A percentile compares a stretch with the other conserved stretches of the same genome.
These are phyloP conservation scores for Solanum microdontum DNA, from an alignment of 257 asterid genomes.

Conservation along the genomic window DNA sequence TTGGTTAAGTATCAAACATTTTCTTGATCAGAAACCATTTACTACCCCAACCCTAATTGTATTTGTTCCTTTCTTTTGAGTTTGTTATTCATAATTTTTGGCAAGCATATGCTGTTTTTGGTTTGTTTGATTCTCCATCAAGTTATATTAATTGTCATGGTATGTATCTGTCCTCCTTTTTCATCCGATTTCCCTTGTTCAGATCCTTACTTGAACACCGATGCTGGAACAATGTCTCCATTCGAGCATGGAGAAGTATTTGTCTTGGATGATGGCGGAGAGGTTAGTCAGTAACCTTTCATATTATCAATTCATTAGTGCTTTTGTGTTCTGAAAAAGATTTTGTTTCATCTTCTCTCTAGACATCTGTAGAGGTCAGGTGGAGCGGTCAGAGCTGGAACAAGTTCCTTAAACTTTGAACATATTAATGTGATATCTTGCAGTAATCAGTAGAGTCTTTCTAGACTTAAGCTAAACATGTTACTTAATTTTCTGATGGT, in stretches of 20 bases:
- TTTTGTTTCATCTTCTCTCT: not conserved
- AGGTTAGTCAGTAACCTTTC: conserved; percentile 40
- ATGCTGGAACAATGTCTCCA: conserved; percentile 98
- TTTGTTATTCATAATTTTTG: not conserved
- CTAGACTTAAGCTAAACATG: not conserved
- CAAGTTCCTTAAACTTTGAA: not conserved
- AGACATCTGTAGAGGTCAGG: not conserved
- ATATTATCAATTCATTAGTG: not conserved
- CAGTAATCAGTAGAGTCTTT: not conserved
- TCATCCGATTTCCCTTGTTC: not conserved
- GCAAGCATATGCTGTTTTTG: not conserved
- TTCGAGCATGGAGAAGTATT: conserved; percentile 94
- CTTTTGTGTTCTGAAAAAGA: not conserved
- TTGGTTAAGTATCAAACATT: not conserved
- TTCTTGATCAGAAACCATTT: not conserved
- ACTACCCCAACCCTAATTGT: not conserved
- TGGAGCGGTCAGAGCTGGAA: not conserved
- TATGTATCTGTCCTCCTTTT: not conserved
- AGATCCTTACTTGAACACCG: conserved; percentile 92
- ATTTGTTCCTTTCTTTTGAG: not conserved
- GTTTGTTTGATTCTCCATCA: not conserved
- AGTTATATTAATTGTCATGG: not conserved
- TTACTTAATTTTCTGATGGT: not conserved
- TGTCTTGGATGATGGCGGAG: conserved; percentile 95
- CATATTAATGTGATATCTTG: not conserved